These are phyloP conservation scores for Phaeotremella skinneri DNA, from an alignment of 768 basidiomycete genomes.

Conservation along the genomic window DNA sequence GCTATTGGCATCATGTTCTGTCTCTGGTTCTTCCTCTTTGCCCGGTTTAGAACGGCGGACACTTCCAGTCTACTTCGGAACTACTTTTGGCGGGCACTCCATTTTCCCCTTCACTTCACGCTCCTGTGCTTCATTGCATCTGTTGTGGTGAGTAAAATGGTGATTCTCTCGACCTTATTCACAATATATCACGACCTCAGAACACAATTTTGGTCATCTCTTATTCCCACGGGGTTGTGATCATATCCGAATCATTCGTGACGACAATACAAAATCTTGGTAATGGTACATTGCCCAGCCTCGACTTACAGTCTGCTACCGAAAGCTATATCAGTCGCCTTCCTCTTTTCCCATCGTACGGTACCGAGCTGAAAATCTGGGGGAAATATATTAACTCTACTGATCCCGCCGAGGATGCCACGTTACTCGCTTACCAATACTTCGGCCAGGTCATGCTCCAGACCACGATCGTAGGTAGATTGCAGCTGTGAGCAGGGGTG, in stretches of 20 bases:
- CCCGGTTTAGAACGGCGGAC: slow-evolving; percentile 18
- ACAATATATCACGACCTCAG: slow-evolving; percentile 9
- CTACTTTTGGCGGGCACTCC: slow-evolving; percentile 31
- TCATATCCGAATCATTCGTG: slow-evolving; percentile 15
- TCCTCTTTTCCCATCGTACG: neutral
- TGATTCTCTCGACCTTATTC: neutral
- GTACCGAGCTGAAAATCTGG: slow-evolving; percentile 12
- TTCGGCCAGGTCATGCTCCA: slow-evolving; percentile 30
- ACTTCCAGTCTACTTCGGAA: slow-evolving; percentile 11
- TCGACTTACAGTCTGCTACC: slow-evolving; percentile 3
- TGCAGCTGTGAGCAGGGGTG: neutral
- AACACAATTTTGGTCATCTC: slow-evolving; percentile 33
- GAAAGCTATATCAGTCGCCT: slow-evolving; percentile 6
- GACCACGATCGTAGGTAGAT: slow-evolving; percentile 15
- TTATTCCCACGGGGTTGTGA: slow-evolving; percentile 25
- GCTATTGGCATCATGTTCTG: slow-evolving; percentile 34
- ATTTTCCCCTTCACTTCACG: slow-evolving; percentile 38
- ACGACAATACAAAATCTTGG: slow-evolving; percentile 7
- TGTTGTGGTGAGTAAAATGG: slow-evolving; percentile 28
- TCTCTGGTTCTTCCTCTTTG: slow-evolving; percentile 35
- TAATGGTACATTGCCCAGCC: slow-evolving; percentile 16
- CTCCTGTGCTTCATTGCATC: slow-evolving; percentile 35
- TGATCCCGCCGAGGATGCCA: slow-evolving; percentile 11
- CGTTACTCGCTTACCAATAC: slow-evolving; percentile 31
- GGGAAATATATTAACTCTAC: slow-evolving; percentile 1